These are phyloP conservation scores for Penicillium arizonense DNA, from an alignment of 495 filamentous ascomycete genomes.

Conservation along the genomic window DNA sequence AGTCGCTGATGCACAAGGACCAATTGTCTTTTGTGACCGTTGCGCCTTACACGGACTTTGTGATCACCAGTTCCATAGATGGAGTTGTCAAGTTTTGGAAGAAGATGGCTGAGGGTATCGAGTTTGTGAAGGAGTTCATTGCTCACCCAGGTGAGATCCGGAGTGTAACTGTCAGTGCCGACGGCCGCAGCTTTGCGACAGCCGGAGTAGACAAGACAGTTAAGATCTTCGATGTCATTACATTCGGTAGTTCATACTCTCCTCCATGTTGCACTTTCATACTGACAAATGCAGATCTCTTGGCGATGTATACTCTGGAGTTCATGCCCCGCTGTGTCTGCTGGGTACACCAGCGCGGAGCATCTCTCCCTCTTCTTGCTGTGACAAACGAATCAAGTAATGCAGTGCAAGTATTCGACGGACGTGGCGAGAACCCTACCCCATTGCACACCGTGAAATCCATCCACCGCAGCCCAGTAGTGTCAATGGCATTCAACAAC, in stretches of 20 bases:
- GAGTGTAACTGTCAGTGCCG: conserved; percentile 76
- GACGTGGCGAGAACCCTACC: conserved; percentile 71
- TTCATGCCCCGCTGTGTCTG: conserved; percentile 77
- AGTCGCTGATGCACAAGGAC: conserved; percentile 98
- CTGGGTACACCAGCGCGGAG: conserved; percentile 89
- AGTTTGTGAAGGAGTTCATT: conserved; percentile 97
- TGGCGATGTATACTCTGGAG: conserved; percentile 75
- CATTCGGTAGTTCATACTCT: conserved; percentile 59
- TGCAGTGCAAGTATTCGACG: conserved; percentile 80
- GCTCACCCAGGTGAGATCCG: conserved; percentile 85
- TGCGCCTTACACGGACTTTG: conserved; percentile 86
- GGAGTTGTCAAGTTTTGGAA: conserved; percentile 99
- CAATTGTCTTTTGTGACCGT: conserved; percentile 83
- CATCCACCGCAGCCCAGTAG: conserved; percentile 75
- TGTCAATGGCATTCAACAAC: conserved; percentile 86
- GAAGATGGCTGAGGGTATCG: conserved; percentile 84
- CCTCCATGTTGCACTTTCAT: background rate
- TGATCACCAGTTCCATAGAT: conserved; percentile 90
- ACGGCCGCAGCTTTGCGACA: conserved; percentile 93
- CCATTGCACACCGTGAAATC: conserved; percentile 72
- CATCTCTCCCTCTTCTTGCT: conserved; percentile 81
- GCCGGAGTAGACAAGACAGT: conserved; percentile 82
- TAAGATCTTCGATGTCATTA: conserved; percentile 95
- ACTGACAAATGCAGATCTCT: conserved; percentile 58
- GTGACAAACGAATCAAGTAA: conserved; percentile 79